These are phyloP conservation scores for Omphalotus olearius DNA, from an alignment of 1,284 basidiomycete species.

Conservation along the genomic window DNA sequence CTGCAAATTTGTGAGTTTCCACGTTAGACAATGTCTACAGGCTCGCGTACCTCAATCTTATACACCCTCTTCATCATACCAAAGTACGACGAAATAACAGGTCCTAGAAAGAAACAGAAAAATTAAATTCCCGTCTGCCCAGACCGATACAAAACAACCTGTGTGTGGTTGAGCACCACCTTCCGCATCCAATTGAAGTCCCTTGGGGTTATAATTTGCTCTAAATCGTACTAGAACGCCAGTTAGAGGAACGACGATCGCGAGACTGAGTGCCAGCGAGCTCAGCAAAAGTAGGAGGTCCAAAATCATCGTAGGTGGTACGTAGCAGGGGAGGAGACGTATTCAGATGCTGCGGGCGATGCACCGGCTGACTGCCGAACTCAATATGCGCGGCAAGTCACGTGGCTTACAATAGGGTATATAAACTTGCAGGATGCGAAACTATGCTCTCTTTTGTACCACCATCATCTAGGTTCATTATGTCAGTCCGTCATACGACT, in stretches of 20 bases:
- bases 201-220: constrained; percentile 80
- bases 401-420: background rate
- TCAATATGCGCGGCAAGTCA: background rate
- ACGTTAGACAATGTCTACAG: background rate
- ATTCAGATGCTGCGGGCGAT: background rate
- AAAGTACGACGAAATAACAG: constrained; percentile 35
- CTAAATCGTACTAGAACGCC: constrained; percentile 70
- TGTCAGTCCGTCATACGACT: too few species aligned
- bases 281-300: constrained; percentile 43
- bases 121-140: background rate
- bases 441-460: constrained; percentile 2
- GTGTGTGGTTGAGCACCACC: constrained; percentile 73
- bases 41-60: constrained; percentile 59
- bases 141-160: constrained; percentile 60
- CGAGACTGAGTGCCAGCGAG: constrained; percentile 47
- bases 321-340: background rate
- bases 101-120: constrained; percentile 7
- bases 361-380: constrained; percentile 4
- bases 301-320: constrained; percentile 27
- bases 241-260: constrained; percentile 56
- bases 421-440: background rate
- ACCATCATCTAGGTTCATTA: background rate
- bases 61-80: constrained; percentile 74
- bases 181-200: constrained; percentile 77
- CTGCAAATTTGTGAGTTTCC: constrained; percentile 27